Conservation (phyloP, 352 stramenopile genomes). For the Phytophthora meadii region DNA sequence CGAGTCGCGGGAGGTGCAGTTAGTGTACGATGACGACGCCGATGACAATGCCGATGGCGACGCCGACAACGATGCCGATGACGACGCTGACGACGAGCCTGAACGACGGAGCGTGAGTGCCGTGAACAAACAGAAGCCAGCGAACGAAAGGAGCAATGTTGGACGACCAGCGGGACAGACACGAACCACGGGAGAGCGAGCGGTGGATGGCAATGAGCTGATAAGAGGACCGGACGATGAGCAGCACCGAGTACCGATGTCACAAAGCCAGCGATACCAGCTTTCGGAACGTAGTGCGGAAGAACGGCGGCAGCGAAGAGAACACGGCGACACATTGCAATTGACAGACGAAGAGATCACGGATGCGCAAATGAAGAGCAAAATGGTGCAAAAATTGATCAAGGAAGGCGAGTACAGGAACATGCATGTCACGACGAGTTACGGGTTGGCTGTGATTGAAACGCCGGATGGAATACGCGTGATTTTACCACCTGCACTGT, state of each 20-base stretch:
- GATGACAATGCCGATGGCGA: too few relatives aligned
- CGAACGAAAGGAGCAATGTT: too few relatives aligned
- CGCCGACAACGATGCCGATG: too few relatives aligned
- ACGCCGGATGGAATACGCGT: background rate
- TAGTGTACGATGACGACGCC: too few relatives aligned
- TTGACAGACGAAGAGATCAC: slow-evolving; percentile 1
- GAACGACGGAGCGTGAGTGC: too few relatives aligned
- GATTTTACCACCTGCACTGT: background rate
- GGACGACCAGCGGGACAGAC: too few relatives aligned
- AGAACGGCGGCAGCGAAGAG: background rate
- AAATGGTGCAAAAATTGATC: background rate
- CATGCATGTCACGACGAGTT: background rate
- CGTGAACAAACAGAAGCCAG: too few relatives aligned
- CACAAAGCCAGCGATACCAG: background rate
- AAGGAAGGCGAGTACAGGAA: background rate
- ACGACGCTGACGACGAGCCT: too few relatives aligned
- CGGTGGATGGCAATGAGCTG: background rate
- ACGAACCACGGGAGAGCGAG: too few relatives aligned
- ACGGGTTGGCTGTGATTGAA: background rate
- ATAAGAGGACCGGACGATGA: background rate
- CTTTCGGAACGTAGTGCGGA: background rate
- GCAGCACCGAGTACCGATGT: background rate
- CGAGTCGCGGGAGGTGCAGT: too few relatives aligned
- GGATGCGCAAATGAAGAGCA: background rate
- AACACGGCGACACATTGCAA: background rate